Evolutionary conservation across 176 grass and related monocot species (phyloP).

Genomic region (Bonia amplexicaulis): DNA sequence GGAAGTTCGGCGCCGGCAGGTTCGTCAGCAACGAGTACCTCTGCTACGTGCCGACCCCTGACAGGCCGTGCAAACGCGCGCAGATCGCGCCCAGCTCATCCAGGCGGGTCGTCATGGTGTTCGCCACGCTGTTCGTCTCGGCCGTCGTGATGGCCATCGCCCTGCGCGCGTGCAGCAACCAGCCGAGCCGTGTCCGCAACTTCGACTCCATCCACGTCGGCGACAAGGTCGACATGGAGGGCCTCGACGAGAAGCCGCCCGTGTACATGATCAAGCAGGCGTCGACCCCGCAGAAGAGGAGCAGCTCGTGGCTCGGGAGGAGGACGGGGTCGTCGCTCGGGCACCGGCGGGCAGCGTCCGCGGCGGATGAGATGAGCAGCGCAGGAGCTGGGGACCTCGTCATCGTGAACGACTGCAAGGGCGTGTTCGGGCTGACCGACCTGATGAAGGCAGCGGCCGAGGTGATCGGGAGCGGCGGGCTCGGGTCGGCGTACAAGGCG

Average conservation of each 20-base stretch:
- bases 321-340: background rate
- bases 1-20: slow-evolving; percentile 47
- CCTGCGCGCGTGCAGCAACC: slow-evolving; percentile 3
- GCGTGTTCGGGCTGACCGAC: slow-evolving; percentile 65
- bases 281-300: slow-evolving; percentile 17
- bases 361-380: slow-evolving; percentile 6
- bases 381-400: slow-evolving; percentile 37
- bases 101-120: background rate
- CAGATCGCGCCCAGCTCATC: background rate
- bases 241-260: slow-evolving; percentile 34
- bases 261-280: slow-evolving; percentile 37
- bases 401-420: slow-evolving; percentile 73
- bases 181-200: background rate
- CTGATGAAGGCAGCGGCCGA: slow-evolving; percentile 89
- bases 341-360: background rate
- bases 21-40: slow-evolving; percentile 61
- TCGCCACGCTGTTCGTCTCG: slow-evolving; percentile 3
- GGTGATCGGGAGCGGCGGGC: slow-evolving; percentile 63
- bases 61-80: slow-evolving; percentile 35
- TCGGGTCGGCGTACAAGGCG: slow-evolving; percentile 82
- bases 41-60: slow-evolving; percentile 30
- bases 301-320: slow-evolving; percentile 40
- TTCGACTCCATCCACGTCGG: background rate
- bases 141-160: background rate
- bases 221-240: slow-evolving; percentile 11